Percentiles rank a stretch among this genome's conserved stretches.
Conservation (phyloP, 352 stramenopile species). For the Pythium folliculosum region DNA sequence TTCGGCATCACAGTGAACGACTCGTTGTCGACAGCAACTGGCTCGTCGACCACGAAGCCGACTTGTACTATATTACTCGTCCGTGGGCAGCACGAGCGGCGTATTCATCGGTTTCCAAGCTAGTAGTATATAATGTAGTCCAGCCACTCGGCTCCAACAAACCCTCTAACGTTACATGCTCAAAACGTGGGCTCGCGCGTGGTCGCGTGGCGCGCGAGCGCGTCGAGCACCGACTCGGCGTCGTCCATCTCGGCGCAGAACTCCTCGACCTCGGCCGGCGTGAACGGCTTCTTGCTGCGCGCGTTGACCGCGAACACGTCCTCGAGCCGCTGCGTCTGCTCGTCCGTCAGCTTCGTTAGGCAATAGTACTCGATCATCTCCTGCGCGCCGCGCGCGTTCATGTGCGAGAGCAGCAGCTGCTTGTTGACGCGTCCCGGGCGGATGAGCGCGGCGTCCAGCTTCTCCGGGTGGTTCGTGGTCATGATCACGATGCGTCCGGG, state of each 20-base stretch:
- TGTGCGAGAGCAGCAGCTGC: constrained; percentile 52
- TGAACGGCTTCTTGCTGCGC: constrained; percentile 23
- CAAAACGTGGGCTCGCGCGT: too few species aligned
- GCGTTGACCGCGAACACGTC: constrained; percentile 16
- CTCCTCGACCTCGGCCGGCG: constrained; percentile 38
- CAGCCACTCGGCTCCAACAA: too few species aligned
- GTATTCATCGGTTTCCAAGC: too few species aligned
- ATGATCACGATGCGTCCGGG: constrained; percentile 84
- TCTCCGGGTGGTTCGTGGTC: constrained; percentile 90
- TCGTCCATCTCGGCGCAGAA: constrained; percentile 40
- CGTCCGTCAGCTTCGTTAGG: constrained; percentile 11
- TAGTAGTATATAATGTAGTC: too few species aligned
- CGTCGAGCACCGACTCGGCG: too few species aligned
- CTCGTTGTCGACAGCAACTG: too few species aligned
- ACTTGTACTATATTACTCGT: too few species aligned
- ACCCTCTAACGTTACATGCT: too few species aligned
- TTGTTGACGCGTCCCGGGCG: constrained; percentile 60
- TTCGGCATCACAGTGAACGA: too few species aligned
- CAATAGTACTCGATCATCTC: constrained; percentile 53
- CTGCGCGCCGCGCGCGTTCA: constrained; percentile 26
- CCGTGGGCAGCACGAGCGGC: too few species aligned
- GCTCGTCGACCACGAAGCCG: too few species aligned
- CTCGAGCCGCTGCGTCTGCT: constrained; percentile 21
- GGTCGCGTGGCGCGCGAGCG: too few species aligned
- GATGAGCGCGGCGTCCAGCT: constrained; percentile 65